Evolutionary conservation across 768 basidiomycete species (phyloP).

Genomic region (Lanmaoa rubissima): DNA sequence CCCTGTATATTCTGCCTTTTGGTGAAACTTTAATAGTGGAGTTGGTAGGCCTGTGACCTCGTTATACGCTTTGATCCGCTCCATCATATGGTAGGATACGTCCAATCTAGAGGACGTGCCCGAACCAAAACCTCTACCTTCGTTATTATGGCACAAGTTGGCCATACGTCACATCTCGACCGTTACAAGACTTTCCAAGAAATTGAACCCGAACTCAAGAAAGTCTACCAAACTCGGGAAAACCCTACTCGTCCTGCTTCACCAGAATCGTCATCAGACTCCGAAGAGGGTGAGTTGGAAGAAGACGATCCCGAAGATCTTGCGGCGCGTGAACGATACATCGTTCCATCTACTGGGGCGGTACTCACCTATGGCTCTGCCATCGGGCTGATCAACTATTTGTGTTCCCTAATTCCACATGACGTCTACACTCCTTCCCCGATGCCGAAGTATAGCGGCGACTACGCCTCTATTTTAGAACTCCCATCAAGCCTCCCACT

Average conservation of each 20-base stretch:
- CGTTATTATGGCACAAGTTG: constrained; percentile 74
- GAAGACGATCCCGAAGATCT: constrained; percentile 56
- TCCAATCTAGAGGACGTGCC: constrained; percentile 87
- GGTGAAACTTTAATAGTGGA: background rate
- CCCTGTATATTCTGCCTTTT: background rate
- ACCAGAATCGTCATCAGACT: constrained; percentile 26
- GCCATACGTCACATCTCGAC: constrained; percentile 50
- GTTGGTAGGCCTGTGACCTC: constrained; percentile 77
- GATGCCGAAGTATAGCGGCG: constrained; percentile 59
- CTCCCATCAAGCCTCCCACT: constrained; percentile 71
- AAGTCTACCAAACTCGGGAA: constrained; percentile 55
- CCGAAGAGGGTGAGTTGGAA: constrained; percentile 38
- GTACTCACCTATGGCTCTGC: constrained; percentile 77
- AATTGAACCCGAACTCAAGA: constrained; percentile 63
- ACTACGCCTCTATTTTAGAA: constrained; percentile 54
- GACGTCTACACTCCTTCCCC: constrained; percentile 65
- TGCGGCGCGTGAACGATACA: constrained; percentile 66
- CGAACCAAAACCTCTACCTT: constrained; percentile 75
- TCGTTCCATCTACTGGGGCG: constrained; percentile 71
- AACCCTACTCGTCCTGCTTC: constrained; percentile 31
- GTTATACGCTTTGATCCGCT: constrained; percentile 84
- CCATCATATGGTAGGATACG: constrained; percentile 81
- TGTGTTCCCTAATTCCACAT: constrained; percentile 75
- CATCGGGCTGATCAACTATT: constrained; percentile 64
- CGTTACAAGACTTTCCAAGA: constrained; percentile 58